These are phyloP conservation scores for Clarireedia sp. DNA, from an alignment of 2,329 filamentous ascomycete genomes.

Conservation along the genomic window DNA sequence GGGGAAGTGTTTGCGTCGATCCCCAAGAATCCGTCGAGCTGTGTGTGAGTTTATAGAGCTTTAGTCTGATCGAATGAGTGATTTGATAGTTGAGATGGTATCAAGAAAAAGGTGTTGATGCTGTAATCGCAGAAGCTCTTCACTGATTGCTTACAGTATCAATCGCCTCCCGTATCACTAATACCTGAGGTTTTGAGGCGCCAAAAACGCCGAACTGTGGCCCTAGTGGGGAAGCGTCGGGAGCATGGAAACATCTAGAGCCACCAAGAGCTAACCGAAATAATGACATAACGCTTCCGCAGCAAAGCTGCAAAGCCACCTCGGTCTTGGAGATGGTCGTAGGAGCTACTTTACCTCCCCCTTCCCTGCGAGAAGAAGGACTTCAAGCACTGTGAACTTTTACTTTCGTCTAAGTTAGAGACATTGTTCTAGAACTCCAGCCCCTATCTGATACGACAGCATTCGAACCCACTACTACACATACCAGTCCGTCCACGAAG, in stretches of 20 bases:
- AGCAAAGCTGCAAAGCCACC: too few relatives aligned
- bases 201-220: neutral
- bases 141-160: conserved; percentile 2
- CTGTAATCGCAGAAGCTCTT: neutral
- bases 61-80: neutral
- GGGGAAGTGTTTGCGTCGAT: neutral
- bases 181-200: conserved; percentile 9
- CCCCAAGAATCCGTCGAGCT: neutral
- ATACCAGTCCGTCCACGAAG: too few relatives aligned
- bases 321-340: too few relatives aligned
- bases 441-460: too few relatives aligned
- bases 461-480: too few relatives aligned
- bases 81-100: neutral
- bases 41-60: neutral
- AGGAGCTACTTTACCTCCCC: too few relatives aligned
- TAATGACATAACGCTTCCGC: conserved; percentile 13
- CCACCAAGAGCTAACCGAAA: conserved; percentile 3
- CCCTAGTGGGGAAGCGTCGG: too few relatives aligned
- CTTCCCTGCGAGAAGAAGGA: too few relatives aligned
- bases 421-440: too few relatives aligned
- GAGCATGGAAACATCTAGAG: conserved; percentile 17
- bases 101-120: neutral
- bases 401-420: too few relatives aligned
- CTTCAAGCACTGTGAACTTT: too few relatives aligned
- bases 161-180: neutral